Evolutionary conservation across 495 filamentous ascomycete genomes (phyloP), one percentile per base, ranked within the genome.

Genomic region (Platismatia glauca): DNA sequence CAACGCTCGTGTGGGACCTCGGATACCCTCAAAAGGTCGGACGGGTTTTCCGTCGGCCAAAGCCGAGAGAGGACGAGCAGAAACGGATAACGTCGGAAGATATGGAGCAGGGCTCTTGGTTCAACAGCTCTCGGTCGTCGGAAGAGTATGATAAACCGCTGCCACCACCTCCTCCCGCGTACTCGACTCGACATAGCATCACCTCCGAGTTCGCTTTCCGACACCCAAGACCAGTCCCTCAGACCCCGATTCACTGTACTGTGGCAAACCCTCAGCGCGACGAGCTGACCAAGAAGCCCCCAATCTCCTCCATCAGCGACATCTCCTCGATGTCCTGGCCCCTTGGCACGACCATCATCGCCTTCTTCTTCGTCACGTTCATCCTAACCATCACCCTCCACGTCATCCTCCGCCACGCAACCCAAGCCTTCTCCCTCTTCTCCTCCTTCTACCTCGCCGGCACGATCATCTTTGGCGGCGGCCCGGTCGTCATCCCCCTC

Each of bases 381-480:
- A 72, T 89, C 59, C 81, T 90, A 65, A 75, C 83, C 37, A 66
- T 84, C 7, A 78, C 87, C 57, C 77, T 79, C 58, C 69, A 74
- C 29, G 68, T 86, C 24, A 62, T 68, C 22, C 55, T 63, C 12
- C 70, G 71, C 0, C 75, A 62, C 29, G 68, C 70, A 0, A 74
- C 86, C 0, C 74, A 85, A 0, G 70, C 78, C 18, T 82, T 88
- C 61, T 74, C 78, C 48, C 79, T 94, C 57, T 93, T 93, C 72
- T 78, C 87, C 9, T 91, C 89, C 71, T 84, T 95, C 74, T 93
- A 88, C 71, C 84, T 93, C 9, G 89, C 90, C 5, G 89, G 90
- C n/a, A 95, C 90, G 4, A 86, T 95, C 62, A 92, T 93, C 68
- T 91, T 95, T 68, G 90, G 89, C 29, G 90, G 90, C 37, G 89